Conservation (phyloP, 305 asterid species). For the Fraxinus platypoda region DNA sequence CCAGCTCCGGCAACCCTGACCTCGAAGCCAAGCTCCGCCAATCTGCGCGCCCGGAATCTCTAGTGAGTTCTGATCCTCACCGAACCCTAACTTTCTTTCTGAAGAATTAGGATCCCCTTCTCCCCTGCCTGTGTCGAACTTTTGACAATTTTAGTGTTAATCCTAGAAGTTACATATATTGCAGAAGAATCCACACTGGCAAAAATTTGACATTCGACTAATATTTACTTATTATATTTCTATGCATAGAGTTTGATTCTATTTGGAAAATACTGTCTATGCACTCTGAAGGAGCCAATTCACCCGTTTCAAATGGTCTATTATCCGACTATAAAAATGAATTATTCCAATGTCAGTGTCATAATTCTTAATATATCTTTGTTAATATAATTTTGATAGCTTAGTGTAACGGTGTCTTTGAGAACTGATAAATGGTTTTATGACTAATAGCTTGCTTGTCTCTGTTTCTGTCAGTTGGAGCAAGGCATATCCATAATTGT, state of each 20-base stretch:
- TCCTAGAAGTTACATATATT: background rate
- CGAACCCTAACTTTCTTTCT: too few species aligned
- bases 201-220: background rate
- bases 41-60: too few species aligned
- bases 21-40: slow-evolving; percentile 48
- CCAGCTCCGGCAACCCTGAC: slow-evolving; percentile 61
- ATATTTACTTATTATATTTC: background rate
- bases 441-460: background rate
- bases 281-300: background rate
- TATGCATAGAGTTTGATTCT: background rate
- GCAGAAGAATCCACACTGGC: background rate
- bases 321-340: background rate
- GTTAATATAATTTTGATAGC: background rate
- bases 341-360: background rate
- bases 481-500: background rate
- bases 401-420: background rate
- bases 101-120: too few species aligned
- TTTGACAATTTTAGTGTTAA: slow-evolving; percentile 1
- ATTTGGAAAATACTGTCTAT: background rate
- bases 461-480: background rate
- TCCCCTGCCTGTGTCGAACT: too few species aligned
- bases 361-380: background rate
- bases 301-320: background rate
- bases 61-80: too few species aligned
- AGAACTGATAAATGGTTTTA: background rate